These are phyloP conservation scores for Pistacia vera DNA, from an alignment of 345 rosid species.

Conservation along the genomic window DNA sequence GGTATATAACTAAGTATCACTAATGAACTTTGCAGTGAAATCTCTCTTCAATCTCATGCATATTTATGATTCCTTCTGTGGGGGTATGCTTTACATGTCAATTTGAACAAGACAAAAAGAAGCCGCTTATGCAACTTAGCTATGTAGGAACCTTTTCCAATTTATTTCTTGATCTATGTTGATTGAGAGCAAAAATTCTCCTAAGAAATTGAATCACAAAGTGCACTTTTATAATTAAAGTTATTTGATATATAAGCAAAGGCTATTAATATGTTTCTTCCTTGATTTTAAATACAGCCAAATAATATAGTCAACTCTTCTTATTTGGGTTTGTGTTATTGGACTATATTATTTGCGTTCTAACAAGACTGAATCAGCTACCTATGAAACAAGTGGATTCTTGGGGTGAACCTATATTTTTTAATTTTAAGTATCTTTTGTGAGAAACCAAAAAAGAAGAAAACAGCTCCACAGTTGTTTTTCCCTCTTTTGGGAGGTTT, in stretches of 20 bases:
- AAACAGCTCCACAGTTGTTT: background rate
- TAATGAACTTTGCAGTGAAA: background rate
- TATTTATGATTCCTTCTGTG: background rate
- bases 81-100: background rate
- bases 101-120: background rate
- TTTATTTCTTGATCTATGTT: background rate
- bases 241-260: background rate
- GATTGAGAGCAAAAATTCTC: background rate
- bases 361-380: background rate
- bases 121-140: background rate
- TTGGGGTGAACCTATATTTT: background rate
- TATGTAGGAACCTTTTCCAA: background rate
- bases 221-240: background rate
- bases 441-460: background rate
- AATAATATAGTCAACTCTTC: background rate
- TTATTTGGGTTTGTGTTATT: background rate
- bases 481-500: background rate
- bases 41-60: background rate
- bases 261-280: background rate
- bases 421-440: background rate
- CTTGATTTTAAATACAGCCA: background rate
- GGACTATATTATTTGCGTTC: background rate
- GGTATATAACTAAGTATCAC: conserved; percentile 38
- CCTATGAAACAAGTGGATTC: background rate
- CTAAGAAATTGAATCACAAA: background rate